Conservation (phyloP, 2,329 filamentous ascomycete genomes). For the Hyphodiscus sp. region DNA sequence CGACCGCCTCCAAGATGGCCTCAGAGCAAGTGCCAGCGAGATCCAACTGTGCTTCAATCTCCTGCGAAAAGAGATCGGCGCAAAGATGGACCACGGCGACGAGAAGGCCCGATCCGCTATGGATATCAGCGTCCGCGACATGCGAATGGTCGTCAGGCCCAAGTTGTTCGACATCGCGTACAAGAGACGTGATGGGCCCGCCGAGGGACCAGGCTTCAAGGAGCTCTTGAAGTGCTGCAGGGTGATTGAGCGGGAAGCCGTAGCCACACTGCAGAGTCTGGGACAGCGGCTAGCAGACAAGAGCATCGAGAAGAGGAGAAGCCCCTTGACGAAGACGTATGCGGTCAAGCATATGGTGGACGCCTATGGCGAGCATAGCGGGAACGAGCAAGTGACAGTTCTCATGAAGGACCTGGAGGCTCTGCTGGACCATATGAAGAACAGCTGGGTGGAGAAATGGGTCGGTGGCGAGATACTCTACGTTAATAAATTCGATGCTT, state of each 20-base stretch:
- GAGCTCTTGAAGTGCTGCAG: constrained; percentile 3
- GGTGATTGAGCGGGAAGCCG: constrained; percentile 4
- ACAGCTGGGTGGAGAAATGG: constrained; percentile 10
- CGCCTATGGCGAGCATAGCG: too few relatives aligned
- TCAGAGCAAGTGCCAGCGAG: constrained; percentile 1
- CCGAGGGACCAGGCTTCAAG: constrained; percentile 11
- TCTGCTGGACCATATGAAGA: constrained; percentile 11
- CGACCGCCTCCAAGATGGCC: constrained; percentile 11
- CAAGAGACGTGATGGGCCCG: neutral
- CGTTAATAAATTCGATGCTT: constrained; percentile 12
- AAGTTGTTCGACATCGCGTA: constrained; percentile 12
- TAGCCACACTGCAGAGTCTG: constrained; percentile 2
- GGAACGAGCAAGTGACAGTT: constrained; percentile 8
- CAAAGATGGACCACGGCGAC: constrained; percentile 19
- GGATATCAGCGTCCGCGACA: constrained; percentile 2
- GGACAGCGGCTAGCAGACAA: constrained; percentile 4
- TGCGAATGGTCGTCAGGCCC: constrained; percentile 7
- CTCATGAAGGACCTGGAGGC: constrained; percentile 3
- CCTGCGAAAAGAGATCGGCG: constrained; percentile 9
- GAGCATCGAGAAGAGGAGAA: neutral
- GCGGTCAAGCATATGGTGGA: too few relatives aligned
- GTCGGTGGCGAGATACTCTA: constrained; percentile 4
- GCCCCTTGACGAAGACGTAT: neutral
- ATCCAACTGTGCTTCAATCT: constrained; percentile 9
- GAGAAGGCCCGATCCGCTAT: constrained; percentile 5